Conservation (phyloP, 2,329 filamentous ascomycete species). For the Trichoderma simmonsii region DNA sequence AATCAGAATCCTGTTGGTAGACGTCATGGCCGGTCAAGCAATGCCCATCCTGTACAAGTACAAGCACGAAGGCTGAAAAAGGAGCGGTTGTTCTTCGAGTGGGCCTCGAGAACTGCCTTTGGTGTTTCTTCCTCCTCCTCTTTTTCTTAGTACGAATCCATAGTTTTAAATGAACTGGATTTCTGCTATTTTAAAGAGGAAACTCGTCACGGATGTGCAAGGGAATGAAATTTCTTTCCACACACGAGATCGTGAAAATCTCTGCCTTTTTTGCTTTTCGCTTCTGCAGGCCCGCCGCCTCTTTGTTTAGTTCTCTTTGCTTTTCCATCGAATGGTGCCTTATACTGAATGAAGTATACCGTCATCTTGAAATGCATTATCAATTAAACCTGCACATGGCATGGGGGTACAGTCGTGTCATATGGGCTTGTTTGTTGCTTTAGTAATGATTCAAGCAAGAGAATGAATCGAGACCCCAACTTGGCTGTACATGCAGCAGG, state of each 20-base stretch:
- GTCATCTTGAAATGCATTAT: background rate
- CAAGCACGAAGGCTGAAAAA: background rate
- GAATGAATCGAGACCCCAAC: background rate
- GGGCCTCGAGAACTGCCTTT: background rate
- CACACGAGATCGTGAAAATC: background rate
- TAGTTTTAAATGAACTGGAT: background rate
- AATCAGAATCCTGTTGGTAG: background rate
- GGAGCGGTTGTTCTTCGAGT: background rate
- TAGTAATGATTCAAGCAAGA: background rate
- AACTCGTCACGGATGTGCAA: background rate
- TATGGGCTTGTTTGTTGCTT: background rate
- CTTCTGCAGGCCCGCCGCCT: background rate
- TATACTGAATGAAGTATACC: background rate
- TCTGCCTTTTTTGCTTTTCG: background rate
- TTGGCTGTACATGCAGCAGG: background rate
- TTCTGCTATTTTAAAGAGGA: slow-evolving; percentile 2
- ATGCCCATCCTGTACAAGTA: background rate
- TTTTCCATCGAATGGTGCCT: background rate
- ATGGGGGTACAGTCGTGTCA: background rate
- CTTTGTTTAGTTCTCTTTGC: background rate
- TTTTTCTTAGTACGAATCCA: background rate
- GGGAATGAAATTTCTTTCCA: background rate
- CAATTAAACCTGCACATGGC: background rate
- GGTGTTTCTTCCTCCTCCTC: background rate
- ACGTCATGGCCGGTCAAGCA: background rate